Evolutionary conservation across 805 yeast species (phyloP).

Genomic region (Saccharomyces cerevisiae): DNA sequence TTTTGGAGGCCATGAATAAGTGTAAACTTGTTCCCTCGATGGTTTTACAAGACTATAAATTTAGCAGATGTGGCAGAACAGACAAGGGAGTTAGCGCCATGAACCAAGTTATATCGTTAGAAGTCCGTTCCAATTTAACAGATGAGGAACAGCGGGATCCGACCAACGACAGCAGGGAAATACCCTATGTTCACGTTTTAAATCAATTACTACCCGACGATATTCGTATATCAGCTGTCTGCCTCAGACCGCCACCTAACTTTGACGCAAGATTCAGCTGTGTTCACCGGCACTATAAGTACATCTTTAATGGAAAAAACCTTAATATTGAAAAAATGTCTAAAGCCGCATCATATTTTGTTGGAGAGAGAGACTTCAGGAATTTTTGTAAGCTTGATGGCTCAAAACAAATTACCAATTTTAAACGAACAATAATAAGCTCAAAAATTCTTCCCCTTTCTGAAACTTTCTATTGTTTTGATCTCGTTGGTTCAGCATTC

Average conservation of each 20-base stretch:
- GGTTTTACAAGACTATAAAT: constrained; percentile 55
- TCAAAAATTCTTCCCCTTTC: constrained; percentile 38
- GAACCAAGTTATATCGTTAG: constrained; percentile 83
- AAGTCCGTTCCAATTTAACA: constrained; percentile 60
- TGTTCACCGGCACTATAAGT: constrained; percentile 74
- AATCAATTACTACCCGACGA: constrained; percentile 76
- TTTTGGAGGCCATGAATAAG: constrained; percentile 61
- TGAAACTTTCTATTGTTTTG: constrained; percentile 54
- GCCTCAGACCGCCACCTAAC: constrained; percentile 70
- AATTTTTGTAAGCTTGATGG: constrained; percentile 94
- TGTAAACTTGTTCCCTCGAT: constrained; percentile 56
- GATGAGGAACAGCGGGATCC: constrained; percentile 54
- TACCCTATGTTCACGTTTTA: constrained; percentile 66
- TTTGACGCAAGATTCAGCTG: constrained; percentile 95
- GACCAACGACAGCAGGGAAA: constrained; percentile 53
- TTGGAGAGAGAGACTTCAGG: constrained; percentile 83
- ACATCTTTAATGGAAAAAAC: constrained; percentile 52
- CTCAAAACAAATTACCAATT: constrained; percentile 81
- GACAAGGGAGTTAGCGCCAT: constrained; percentile 96
- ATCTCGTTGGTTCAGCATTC: constrained; percentile 81
- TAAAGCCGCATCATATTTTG: constrained; percentile 47
- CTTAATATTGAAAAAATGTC: constrained; percentile 62
- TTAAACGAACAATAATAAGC: constrained; percentile 50
- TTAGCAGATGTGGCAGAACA: constrained; percentile 90
- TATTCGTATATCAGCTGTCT: constrained; percentile 71